Evolutionary conservation across 2,329 filamentous ascomycete species (phyloP).

Genomic region (Cladophialophora exuberans): DNA sequence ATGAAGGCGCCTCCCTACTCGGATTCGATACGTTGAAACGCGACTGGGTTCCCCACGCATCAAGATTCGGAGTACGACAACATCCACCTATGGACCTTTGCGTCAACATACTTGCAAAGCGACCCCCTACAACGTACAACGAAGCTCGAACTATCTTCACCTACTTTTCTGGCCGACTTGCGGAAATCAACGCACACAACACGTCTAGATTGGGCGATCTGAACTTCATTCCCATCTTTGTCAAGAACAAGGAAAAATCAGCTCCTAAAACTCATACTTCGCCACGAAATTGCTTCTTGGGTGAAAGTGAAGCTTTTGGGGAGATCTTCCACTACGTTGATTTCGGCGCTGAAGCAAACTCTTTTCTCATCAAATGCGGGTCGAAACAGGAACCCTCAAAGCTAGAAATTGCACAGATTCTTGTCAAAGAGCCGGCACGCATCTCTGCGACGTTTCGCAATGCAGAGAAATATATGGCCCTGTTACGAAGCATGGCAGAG

Average conservation of each 20-base stretch:
- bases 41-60: conserved; percentile 78
- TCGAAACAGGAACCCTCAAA: conserved; percentile 91
- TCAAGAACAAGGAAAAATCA: conserved; percentile 42
- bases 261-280: conserved; percentile 58
- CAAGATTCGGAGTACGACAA: conserved; percentile 81
- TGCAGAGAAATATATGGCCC: conserved; percentile 81
- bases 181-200: conserved; percentile 69
- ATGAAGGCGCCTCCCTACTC: conserved; percentile 73
- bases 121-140: conserved; percentile 68
- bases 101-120: conserved; percentile 70
- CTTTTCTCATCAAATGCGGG: conserved; percentile 84
- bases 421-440: conserved; percentile 81
- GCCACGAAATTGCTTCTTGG: conserved; percentile 79
- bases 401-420: conserved; percentile 77
- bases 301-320: conserved; percentile 70
- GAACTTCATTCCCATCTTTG: conserved; percentile 70
- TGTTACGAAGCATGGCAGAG: conserved; percentile 80
- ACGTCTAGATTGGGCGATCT: conserved; percentile 65
- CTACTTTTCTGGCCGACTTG: conserved; percentile 78
- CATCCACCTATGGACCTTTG: conserved; percentile 81
- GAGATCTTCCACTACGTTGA: conserved; percentile 98
- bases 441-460: conserved; percentile 79
- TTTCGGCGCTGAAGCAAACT: conserved; percentile 84
- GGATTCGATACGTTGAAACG: conserved; percentile 77
- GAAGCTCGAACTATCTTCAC: conserved; percentile 75